A percentile compares a stretch with the other conserved stretches of the same genome.
Evolutionary conservation across 208 protist species (phyloP).

Genomic region (Herpetomonas muscarum): DNA sequence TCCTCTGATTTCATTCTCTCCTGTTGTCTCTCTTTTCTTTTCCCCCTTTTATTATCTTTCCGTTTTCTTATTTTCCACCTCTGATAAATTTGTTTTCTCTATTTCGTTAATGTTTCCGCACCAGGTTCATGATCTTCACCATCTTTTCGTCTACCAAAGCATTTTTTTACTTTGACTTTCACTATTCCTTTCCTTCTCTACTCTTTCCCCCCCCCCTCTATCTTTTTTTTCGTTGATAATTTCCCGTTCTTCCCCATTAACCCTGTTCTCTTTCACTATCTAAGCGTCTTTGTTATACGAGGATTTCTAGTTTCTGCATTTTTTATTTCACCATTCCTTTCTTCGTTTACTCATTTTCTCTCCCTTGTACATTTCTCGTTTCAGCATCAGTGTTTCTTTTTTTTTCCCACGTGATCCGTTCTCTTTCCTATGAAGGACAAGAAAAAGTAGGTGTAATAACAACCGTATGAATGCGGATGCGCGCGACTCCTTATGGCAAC

Average conservation of each 20-base stretch:
- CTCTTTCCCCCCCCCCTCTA: neutral
- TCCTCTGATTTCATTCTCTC: too few species aligned
- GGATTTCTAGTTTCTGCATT: neutral
- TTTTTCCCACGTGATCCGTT: neutral
- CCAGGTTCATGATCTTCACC: neutral
- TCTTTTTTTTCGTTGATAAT: neutral
- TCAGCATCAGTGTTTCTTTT: too few species aligned
- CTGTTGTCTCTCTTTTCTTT: neutral
- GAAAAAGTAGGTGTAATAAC: neutral
- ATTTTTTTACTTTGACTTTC: neutral
- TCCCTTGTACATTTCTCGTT: neutral
- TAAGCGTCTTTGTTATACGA: neutral
- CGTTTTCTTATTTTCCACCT: neutral
- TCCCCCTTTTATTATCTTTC: neutral
- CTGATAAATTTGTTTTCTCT: neutral
- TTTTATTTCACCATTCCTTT: conserved; percentile 3
- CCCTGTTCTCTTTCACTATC: conserved; percentile 3
- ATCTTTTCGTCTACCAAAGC: neutral
- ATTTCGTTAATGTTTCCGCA: neutral
- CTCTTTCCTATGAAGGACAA: neutral
- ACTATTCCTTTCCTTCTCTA: conserved; percentile 1
- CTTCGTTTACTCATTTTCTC: conserved; percentile 5
- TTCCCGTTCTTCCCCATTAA: neutral
- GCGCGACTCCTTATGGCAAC: too few species aligned
- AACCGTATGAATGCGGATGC: too few species aligned